Evolutionary conservation across 768 basidiomycete species (phyloP), one percentile per base, ranked within the genome.

Genomic region (Trametes villosa): DNA sequence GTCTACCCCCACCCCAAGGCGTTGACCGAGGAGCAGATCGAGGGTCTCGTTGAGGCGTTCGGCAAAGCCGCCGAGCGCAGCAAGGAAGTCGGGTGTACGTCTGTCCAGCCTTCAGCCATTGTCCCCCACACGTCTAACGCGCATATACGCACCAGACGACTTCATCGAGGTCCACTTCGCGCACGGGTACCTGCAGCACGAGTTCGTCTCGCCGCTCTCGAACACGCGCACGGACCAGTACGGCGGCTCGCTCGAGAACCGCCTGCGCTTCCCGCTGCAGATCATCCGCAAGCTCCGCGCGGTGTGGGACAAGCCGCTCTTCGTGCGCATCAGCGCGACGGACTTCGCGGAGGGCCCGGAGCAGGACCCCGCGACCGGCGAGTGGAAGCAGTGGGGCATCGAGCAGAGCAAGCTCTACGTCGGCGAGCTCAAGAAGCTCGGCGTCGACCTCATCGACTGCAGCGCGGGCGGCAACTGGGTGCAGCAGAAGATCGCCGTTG

Each of bases 401-500:
- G 86, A 92, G 68, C 92, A 94, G 73, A 89, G 83, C 70, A 86
- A 78, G 31, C 67, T 86, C 33, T 78, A 86, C 30, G 78, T 79
- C 2, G 79, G 79, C 15, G 80, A 84, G 69, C 70, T 93, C 67
- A 71, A 81, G 66, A 77, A 83, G 55, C 64, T 85, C 5, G 89
- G 88, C 9, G 79, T 93, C 13, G 92, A 94, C 69, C 75, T 96
- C n/a, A 71, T 96, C 50, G 91, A 96, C 71, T 81, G 81, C 20
- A 74, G 69, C 46, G 65, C 68, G 2, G 91, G 89, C 15, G 89
- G 89, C 3, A 87, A 87, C 65, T 88, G 83, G 77, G 70, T 62
- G 4, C 65, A 79, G 52, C 87, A 90, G 71, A 81, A 86, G 65
- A 87, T 93, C 52, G 51, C 74, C 1, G 48, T 83, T 22, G 74